A percentile compares a stretch with the other conserved stretches of the same genome.
These are phyloP conservation scores for Brassica incana DNA, from an alignment of 345 rosid species.

Conservation along the genomic window DNA sequence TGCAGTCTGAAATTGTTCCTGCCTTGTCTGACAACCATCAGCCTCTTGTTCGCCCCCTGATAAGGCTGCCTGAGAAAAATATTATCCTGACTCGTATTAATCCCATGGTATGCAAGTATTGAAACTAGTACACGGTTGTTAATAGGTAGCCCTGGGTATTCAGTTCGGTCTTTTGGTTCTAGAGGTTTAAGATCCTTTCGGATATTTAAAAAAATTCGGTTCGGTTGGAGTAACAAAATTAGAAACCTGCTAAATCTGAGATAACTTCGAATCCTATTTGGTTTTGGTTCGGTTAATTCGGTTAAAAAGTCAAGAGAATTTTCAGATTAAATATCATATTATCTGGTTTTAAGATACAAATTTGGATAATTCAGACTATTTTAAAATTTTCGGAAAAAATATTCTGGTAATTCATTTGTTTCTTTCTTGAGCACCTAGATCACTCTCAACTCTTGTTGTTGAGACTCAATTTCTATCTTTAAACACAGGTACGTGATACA, in stretches of 20 bases:
- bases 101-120: constrained; percentile 65
- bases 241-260: no score
- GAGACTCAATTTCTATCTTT: not conserved
- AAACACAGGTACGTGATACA: constrained; percentile 83
- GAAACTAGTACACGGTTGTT: constrained; percentile 3
- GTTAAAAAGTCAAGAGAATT: no score
- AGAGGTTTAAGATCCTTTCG: no score
- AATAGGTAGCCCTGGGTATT: not conserved
- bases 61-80: constrained; percentile 85
- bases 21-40: constrained; percentile 81
- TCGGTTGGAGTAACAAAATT: no score
- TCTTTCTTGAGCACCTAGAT: constrained; percentile 17
- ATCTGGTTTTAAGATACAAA: no score
- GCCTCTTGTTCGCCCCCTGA: constrained; percentile 78
- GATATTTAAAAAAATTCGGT: no score
- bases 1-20: constrained; percentile 74
- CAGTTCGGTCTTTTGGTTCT: no score
- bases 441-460: not conserved
- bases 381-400: no score
- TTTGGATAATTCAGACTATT: no score
- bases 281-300: no score
- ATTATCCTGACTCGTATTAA: constrained; percentile 94
- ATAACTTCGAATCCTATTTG: no score
- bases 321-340: no score
- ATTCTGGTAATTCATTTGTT: not conserved